A percentile compares a stretch with the other conserved stretches of the same genome.
Evolutionary conservation across 805 yeast species (phyloP).

Genomic region (Metschnikowia noctiluminum): DNA sequence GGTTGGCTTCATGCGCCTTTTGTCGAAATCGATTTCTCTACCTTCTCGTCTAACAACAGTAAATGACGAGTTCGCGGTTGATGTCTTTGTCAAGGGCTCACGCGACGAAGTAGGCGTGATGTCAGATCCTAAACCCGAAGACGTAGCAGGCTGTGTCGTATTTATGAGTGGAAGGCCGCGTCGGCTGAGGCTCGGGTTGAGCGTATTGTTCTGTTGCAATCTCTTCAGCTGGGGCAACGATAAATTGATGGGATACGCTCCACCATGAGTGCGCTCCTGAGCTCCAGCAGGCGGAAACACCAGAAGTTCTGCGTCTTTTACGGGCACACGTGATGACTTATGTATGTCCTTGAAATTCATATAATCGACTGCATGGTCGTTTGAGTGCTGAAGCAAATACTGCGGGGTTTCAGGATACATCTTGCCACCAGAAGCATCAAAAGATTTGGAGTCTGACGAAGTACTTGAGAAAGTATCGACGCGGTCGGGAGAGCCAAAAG

Average conservation of each 20-base stretch:
- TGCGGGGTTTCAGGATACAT: constrained; percentile 68
- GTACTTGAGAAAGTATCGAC: constrained; percentile 42
- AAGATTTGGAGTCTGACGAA: constrained; percentile 55
- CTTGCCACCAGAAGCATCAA: constrained; percentile 44
- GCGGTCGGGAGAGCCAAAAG: constrained; percentile 30
- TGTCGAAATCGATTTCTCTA: constrained; percentile 77
- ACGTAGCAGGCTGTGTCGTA: constrained; percentile 20
- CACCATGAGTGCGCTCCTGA: constrained; percentile 1
- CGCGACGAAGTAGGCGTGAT: background rate
- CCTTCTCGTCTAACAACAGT: constrained; percentile 64
- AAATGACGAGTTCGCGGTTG: constrained; percentile 38
- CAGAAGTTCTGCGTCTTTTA: background rate
- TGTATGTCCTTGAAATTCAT: constrained; percentile 49
- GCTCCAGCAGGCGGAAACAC: background rate
- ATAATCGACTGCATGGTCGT: constrained; percentile 48
- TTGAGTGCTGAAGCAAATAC: constrained; percentile 47
- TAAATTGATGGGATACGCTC: constrained; percentile 11
- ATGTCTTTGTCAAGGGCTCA: background rate
- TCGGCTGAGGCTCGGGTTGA: constrained; percentile 3
- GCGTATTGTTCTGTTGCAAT: constrained; percentile 2
- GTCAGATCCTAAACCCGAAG: background rate
- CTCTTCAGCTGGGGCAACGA: constrained; percentile 17
- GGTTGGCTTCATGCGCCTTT: constrained; percentile 73
- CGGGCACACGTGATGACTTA: background rate
- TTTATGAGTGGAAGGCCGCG: constrained; percentile 7